Evolutionary conservation across 176 grass and related monocot species (phyloP).

Genomic region (Puccinellia tenuiflora): DNA sequence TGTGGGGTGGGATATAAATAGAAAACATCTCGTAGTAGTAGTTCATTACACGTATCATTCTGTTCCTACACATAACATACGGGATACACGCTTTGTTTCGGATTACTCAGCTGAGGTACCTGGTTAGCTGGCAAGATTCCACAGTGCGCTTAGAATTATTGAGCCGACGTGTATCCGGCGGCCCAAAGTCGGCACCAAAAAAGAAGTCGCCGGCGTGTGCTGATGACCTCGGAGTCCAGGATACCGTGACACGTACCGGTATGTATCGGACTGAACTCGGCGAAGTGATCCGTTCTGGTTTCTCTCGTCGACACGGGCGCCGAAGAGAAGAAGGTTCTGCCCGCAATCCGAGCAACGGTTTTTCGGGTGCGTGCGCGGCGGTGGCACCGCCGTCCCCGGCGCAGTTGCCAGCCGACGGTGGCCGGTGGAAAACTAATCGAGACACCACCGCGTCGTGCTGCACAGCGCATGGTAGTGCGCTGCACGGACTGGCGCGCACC

Average conservation of each 20-base stretch:
- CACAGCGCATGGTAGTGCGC: no score
- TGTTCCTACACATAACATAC: not conserved
- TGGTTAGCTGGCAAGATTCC: not conserved
- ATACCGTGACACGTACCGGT: not conserved
- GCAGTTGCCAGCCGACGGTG: not conserved
- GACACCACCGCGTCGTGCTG: not conserved
- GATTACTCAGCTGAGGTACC: not conserved
- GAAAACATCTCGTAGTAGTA: not conserved
- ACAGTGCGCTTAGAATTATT: not conserved
- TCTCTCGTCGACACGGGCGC: not conserved
- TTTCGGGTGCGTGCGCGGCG: not conserved
- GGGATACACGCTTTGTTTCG: not conserved
- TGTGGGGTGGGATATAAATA: not conserved
- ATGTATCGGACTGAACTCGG: not conserved
- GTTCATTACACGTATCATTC: not conserved
- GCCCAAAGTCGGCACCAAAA: not conserved
- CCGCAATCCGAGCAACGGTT: not conserved
- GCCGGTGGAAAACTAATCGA: not conserved
- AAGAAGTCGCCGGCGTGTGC: not conserved
- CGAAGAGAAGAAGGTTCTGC: no score
- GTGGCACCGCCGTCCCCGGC: not conserved
- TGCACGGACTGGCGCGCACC: no score
- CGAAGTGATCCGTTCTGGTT: not conserved
- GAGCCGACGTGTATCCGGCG: not conserved
- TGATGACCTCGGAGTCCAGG: not conserved